Base-by-base conservation (phyloP, 202 grass and related monocot genomes). In the Bolboschoenoplectus hybrid region DNA sequence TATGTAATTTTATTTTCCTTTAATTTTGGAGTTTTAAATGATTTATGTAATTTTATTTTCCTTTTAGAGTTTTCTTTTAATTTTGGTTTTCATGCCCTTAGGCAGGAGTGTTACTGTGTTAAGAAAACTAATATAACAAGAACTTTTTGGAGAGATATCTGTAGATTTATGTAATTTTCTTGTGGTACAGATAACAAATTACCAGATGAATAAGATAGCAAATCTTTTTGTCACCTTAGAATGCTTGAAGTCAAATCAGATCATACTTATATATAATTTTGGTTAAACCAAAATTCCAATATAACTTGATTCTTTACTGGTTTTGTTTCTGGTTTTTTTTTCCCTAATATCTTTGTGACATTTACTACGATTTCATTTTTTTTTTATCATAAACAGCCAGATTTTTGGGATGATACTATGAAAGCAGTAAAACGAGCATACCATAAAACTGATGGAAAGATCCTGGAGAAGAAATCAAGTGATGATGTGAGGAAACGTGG, bases 351-450 rank as follows among this genome's bases (percentile, higher is more conserved):
- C 36, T 1, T 68, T 14, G 66, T 0, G 3, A 68, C 12, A 7
- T 0, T n/a, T 41, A 67, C 14, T 41, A 67, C 14, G 2, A 49
- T 20, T 20, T 4, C 2, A 3, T 50, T 0, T 9, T 12, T 71
- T 45, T 50, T 50, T 11, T 32, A 47, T 73, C 16, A 46, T 26
- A 12, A 12, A 67, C 85, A 89, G 90, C 87, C 88, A 2, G 80
- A 86, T 77, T 95, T 95, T 78, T 93, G 89, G 89, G 88, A 85
- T 10, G 86, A 93, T 68, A 85, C 89, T 1, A 83, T 90, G 86
- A 89, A 36, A 17, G 89, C 89, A 12, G 91, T 95, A 62, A 88
- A 80, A 40, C 81, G 70, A 65, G 89, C 87, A 4, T 95, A 95
- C 80, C 81, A 87, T 81, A 68, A 80, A 10, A 91, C 88, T 7